Percentiles rank a stretch among this genome's conserved stretches.
phyloP scores from a whole-genome alignment of 2,329 filamentous ascomycete genomes.

The Beauveria pseudobassiana region DNA sequence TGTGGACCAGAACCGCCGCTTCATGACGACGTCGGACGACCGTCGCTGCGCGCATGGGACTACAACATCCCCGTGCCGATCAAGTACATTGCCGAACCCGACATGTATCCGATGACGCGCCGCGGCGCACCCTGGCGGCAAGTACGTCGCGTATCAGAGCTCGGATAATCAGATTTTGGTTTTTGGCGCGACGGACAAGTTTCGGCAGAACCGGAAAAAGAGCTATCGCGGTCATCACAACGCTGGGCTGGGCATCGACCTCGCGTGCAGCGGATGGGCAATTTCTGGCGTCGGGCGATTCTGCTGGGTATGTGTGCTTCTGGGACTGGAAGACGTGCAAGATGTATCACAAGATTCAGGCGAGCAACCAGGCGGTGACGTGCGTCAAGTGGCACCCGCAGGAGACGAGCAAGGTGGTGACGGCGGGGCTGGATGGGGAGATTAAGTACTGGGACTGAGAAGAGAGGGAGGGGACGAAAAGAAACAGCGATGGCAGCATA shows the following conservation, averaged over 20 bases:
- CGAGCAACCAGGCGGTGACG: constrained; percentile 74
- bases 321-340: constrained; percentile 99
- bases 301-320: constrained; percentile 83
- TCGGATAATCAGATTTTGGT: constrained; percentile 96
- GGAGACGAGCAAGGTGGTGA: constrained; percentile 89
- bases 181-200: constrained; percentile 89
- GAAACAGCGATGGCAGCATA: background rate
- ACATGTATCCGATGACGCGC: constrained; percentile 95
- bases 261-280: constrained; percentile 88
- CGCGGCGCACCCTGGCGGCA: constrained; percentile 76
- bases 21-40: constrained; percentile 97
- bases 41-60: constrained; percentile 93
- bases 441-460: constrained; percentile 88
- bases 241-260: constrained; percentile 84
- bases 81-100: constrained; percentile 94
- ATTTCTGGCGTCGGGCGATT: constrained; percentile 82
- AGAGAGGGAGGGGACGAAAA: background rate
- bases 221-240: constrained; percentile 94
- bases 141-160: constrained; percentile 89
- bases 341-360: constrained; percentile 95
- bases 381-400: constrained; percentile 94
- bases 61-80: constrained; percentile 98
- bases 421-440: constrained; percentile 79
- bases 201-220: constrained; percentile 96
- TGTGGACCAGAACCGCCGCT: constrained; percentile 86